These are phyloP conservation scores for Coleophoma eucalyptorum DNA, from an alignment of 2,329 filamentous ascomycete genomes.

Conservation along the genomic window DNA sequence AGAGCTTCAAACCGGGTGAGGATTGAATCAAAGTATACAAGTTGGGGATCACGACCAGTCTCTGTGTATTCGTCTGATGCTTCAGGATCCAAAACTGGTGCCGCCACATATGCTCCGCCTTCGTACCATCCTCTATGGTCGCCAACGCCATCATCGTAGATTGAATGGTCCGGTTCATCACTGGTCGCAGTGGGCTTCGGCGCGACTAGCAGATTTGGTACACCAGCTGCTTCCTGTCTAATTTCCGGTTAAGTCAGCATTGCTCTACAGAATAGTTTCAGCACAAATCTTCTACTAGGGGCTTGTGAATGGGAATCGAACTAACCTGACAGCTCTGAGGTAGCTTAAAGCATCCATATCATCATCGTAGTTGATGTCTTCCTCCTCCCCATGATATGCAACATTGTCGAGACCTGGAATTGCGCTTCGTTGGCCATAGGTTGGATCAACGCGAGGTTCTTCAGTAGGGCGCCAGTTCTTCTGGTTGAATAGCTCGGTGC, in stretches of 20 bases:
- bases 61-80: conserved; percentile 20
- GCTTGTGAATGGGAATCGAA: conserved; percentile 6
- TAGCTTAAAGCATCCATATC: conserved; percentile 65
- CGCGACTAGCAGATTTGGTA: conserved; percentile 69
- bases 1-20: conserved; percentile 61
- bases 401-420: conserved; percentile 58
- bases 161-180: conserved; percentile 33
- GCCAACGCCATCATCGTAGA: conserved; percentile 45
- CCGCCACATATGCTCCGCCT: conserved; percentile 75
- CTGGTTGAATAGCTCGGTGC: conserved; percentile 13
- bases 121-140: conserved; percentile 64
- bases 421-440: conserved; percentile 69
- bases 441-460: conserved; percentile 47
- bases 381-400: conserved; percentile 33
- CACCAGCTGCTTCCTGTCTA: conserved; percentile 70
- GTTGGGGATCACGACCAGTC: conserved; percentile 40
- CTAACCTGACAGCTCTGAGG: conserved; percentile 67
- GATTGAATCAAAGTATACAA: conserved; percentile 66
- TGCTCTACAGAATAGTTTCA: conserved; percentile 29
- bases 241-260: conserved; percentile 39
- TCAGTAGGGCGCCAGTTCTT: conserved; percentile 15
- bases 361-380: conserved; percentile 64
- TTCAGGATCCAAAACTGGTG: conserved; percentile 31
- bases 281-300: conserved; percentile 23
- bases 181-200: conserved; percentile 36